phyloP scores from a whole-genome alignment of 441 rosid genomes.

The Gossypium trilobum region DNA sequence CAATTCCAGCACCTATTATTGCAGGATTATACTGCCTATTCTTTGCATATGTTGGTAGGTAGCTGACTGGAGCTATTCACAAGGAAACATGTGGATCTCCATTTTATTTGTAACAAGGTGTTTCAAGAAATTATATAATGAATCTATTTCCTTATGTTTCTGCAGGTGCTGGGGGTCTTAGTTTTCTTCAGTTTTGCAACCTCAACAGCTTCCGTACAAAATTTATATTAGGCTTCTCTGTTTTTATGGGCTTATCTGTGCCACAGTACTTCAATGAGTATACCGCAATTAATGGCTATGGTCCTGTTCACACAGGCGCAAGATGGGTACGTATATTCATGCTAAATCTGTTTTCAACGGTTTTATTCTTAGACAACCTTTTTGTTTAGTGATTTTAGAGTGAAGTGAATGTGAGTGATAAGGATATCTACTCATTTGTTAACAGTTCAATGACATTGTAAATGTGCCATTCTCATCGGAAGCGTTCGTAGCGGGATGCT shows the following conservation, averaged over 20 bases:
- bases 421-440: constrained; percentile 1
- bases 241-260: constrained; percentile 80
- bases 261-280: constrained; percentile 94
- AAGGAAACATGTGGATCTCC: background rate
- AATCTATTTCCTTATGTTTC: background rate
- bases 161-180: constrained; percentile 76
- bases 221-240: constrained; percentile 77
- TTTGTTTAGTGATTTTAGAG: background rate
- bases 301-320: constrained; percentile 72
- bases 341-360: background rate
- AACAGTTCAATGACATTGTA: constrained; percentile 82
- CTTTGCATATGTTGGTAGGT: constrained; percentile 92
- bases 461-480: constrained; percentile 85
- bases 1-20: constrained; percentile 77
- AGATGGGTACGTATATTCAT: constrained; percentile 60
- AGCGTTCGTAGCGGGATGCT: constrained; percentile 73
- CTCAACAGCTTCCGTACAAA: constrained; percentile 77
- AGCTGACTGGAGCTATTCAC: background rate
- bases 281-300: constrained; percentile 71
- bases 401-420: background rate
- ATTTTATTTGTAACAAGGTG: background rate
- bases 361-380: background rate
- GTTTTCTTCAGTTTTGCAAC: constrained; percentile 88
- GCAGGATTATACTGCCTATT: constrained; percentile 85
- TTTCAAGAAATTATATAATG: constrained; percentile 1